Percentiles rank a stretch among this genome's conserved stretches.
These are phyloP conservation scores for Berkeleyomyces rouxiae DNA, from an alignment of 2,329 filamentous ascomycete genomes.

Conservation along the genomic window DNA sequence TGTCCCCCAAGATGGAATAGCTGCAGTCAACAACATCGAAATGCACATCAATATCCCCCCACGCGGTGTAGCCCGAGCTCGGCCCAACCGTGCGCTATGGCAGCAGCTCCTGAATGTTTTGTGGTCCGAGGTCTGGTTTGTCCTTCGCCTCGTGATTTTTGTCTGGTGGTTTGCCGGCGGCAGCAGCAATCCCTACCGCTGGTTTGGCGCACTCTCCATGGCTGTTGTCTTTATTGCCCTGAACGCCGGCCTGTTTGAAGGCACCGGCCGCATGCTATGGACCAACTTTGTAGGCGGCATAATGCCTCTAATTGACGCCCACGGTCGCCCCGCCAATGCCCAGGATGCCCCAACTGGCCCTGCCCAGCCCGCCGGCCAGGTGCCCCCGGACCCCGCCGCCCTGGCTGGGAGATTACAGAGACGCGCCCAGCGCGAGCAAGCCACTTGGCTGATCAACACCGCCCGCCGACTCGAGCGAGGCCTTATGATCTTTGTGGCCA, in stretches of 20 bases:
- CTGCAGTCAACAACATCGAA: neutral
- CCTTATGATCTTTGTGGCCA: slow-evolving; percentile 46
- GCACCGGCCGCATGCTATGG: slow-evolving; percentile 38
- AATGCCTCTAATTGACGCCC: slow-evolving; percentile 25
- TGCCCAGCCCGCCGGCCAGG: neutral
- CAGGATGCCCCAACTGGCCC: slow-evolving; percentile 16
- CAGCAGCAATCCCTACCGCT: slow-evolving; percentile 41
- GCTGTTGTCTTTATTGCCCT: slow-evolving; percentile 40
- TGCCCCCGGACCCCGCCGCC: slow-evolving; percentile 25
- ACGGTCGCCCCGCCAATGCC: slow-evolving; percentile 25
- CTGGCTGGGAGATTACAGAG: slow-evolving; percentile 38
- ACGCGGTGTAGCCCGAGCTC: neutral
- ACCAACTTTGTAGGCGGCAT: slow-evolving; percentile 39
- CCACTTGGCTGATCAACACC: slow-evolving; percentile 33
- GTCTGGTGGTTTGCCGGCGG: slow-evolving; percentile 49
- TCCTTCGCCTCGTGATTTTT: slow-evolving; percentile 40
- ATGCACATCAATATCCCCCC: neutral
- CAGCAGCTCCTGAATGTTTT: slow-evolving; percentile 26
- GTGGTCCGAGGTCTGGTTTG: slow-evolving; percentile 47
- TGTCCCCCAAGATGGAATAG: neutral
- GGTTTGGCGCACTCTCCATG: slow-evolving; percentile 36
- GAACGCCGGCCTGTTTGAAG: slow-evolving; percentile 39
- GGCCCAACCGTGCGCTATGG: slow-evolving; percentile 5
- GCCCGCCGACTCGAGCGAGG: slow-evolving; percentile 33
- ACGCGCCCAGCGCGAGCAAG: slow-evolving; percentile 28